phyloP scores from a whole-genome alignment of 78 protist species.

The Speleostelium caveatum region DNA sequence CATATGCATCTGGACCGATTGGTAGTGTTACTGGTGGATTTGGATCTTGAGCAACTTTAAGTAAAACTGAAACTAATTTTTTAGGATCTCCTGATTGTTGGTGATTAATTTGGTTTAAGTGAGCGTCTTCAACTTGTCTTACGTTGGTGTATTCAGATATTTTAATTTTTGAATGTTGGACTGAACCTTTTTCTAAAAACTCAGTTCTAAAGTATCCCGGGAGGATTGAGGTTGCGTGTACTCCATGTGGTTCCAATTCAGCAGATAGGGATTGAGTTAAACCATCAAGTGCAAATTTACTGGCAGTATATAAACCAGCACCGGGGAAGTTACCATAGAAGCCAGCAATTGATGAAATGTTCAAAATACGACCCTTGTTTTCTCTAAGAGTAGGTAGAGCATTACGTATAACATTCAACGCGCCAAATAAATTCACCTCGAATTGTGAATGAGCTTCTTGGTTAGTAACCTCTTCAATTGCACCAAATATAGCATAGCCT shows the following conservation, averaged over 20 bases:
- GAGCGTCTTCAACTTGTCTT: not conserved
- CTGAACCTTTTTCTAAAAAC: constrained; percentile 2
- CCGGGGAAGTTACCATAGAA: constrained; percentile 5
- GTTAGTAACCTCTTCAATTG: constrained; percentile 7
- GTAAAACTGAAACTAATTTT: not conserved
- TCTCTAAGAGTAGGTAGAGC: constrained; percentile 27
- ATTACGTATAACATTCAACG: constrained; percentile 3
- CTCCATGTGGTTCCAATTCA: constrained; percentile 16
- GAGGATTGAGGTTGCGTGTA: not conserved
- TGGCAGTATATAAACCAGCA: not conserved
- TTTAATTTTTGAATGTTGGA: not conserved
- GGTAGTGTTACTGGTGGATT: not conserved
- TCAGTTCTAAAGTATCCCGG: constrained; percentile 39
- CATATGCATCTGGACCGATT: constrained; percentile 9
- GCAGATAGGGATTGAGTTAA: constrained; percentile 12
- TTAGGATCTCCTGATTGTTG: constrained; percentile 57
- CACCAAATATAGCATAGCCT: constrained; percentile 21
- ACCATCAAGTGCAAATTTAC: constrained; percentile 60
- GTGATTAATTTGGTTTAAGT: not conserved
- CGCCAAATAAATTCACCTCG: constrained; percentile 33
- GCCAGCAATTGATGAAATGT: constrained; percentile 29
- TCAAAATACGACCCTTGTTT: not conserved
- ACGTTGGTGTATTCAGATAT: not conserved
- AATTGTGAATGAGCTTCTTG: constrained; percentile 9
- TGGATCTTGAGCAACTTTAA: not conserved